phyloP scores from a whole-genome alignment of 441 rosid species.

The Gossypium schwendimanii region DNA sequence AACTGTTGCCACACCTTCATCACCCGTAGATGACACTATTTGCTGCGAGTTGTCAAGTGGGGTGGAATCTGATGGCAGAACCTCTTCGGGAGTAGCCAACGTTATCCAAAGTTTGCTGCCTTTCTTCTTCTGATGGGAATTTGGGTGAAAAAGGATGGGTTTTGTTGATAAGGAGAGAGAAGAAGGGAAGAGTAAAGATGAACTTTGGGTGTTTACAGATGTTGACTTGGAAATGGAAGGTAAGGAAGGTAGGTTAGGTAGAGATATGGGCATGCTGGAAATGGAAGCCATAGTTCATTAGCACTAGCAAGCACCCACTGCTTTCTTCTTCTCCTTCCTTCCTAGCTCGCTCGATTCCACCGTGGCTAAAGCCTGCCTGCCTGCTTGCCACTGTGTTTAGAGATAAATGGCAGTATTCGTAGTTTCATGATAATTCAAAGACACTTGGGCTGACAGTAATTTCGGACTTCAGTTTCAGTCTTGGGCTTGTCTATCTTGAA shows the following conservation, averaged over 20 bases:
- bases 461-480: neutral
- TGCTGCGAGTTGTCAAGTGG: slow-evolving; percentile 30
- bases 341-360: slow-evolving; percentile 4
- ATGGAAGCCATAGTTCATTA: slow-evolving; percentile 31
- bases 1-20: slow-evolving; percentile 38
- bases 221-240: slow-evolving; percentile 27
- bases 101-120: slow-evolving; percentile 30
- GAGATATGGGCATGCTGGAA: slow-evolving; percentile 20
- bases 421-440: neutral
- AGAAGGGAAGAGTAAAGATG: neutral
- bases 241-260: slow-evolving; percentile 18
- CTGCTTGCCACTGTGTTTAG: slow-evolving; percentile 12
- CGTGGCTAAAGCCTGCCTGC: slow-evolving; percentile 3
- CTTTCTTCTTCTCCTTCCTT: slow-evolving; percentile 13
- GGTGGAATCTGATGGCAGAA: slow-evolving; percentile 24
- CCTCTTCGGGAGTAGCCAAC: slow-evolving; percentile 41
- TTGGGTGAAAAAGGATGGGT: slow-evolving; percentile 10
- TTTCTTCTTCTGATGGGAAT: slow-evolving; percentile 12
- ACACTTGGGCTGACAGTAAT: neutral
- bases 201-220: neutral
- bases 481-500: too few species aligned
- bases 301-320: slow-evolving; percentile 5
- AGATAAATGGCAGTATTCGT: slow-evolving; percentile 13
- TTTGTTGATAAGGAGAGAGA: slow-evolving; percentile 21
- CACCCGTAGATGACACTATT: slow-evolving; percentile 31